Conservation (phyloP, 441 rosid genomes). For the Adansonia madagascariensis region DNA sequence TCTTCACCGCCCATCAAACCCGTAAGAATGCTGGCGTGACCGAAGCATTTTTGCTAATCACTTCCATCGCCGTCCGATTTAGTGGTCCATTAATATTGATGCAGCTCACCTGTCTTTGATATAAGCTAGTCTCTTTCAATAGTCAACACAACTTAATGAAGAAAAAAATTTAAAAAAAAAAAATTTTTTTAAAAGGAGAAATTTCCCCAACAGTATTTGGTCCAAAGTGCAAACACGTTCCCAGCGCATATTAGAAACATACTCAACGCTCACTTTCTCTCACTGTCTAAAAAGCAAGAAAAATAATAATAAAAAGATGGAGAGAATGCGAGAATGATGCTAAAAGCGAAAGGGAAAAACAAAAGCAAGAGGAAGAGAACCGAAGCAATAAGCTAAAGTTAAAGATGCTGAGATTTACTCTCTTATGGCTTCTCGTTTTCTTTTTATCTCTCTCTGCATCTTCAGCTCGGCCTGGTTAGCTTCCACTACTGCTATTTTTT, state of each 20-base stretch:
- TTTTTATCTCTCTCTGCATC: conserved; percentile 40
- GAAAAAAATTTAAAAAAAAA: not conserved
- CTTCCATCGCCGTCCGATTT: conserved; percentile 21
- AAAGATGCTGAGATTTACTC: conserved; percentile 42
- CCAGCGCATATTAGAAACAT: not conserved
- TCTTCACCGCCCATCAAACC: not conserved
- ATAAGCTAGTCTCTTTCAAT: not conserved
- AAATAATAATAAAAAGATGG: conserved; percentile 4
- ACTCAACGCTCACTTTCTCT: not conserved
- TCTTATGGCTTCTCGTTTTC: conserved; percentile 50
- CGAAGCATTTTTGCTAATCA: not conserved
- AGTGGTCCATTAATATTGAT: not conserved
- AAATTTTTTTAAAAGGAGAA: conserved; percentile 8
- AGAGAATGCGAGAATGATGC: conserved; percentile 11
- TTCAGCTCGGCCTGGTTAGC: conserved; percentile 63
- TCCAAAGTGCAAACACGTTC: conserved; percentile 21
- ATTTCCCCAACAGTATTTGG: not conserved
- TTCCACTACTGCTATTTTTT: conserved; percentile 20
- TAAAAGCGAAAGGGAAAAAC: not conserved
- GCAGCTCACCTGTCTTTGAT: not conserved
- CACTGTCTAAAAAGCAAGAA: conserved; percentile 16
- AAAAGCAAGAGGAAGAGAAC: not conserved
- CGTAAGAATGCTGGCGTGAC: not conserved
- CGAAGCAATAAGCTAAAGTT: not conserved
- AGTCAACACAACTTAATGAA: conserved; percentile 21